phyloP scores from a whole-genome alignment of 2,329 filamentous ascomycete genomes.

The Colletotrichum sansevieriae region DNA sequence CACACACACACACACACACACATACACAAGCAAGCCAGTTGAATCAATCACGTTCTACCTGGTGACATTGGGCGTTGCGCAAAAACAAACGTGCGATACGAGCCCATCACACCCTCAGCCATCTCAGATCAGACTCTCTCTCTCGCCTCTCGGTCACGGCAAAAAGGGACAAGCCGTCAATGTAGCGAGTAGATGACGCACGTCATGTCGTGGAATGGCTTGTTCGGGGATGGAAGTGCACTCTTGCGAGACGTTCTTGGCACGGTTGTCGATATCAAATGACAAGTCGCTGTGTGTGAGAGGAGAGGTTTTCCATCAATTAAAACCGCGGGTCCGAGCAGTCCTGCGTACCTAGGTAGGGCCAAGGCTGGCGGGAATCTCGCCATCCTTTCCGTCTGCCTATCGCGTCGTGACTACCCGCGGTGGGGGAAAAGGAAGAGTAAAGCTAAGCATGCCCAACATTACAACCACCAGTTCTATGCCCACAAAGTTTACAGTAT shows the following conservation, averaged over 20 bases:
- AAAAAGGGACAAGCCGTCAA: constrained; percentile 32
- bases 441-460: background rate
- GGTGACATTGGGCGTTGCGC: background rate
- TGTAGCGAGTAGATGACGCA: constrained; percentile 23
- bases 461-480: constrained; percentile 17
- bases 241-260: background rate
- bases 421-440: too few relatives aligned
- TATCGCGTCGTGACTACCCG: background rate
- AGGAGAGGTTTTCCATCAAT: constrained; percentile 25
- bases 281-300: constrained; percentile 11
- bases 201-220: constrained; percentile 12
- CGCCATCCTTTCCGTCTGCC: background rate
- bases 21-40: background rate
- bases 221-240: background rate
- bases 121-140: too few relatives aligned
- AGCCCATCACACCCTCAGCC: too few relatives aligned
- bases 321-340: constrained; percentile 11
- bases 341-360: too few relatives aligned
- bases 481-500: background rate
- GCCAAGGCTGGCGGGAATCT: background rate
- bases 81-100: background rate
- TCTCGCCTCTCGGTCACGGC: constrained; percentile 25
- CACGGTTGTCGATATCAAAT: too few relatives aligned
- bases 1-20: background rate
- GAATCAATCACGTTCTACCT: background rate